Evolutionary conservation across 805 yeast genomes (phyloP).

Genomic region (Pichia pseudocactophila): DNA sequence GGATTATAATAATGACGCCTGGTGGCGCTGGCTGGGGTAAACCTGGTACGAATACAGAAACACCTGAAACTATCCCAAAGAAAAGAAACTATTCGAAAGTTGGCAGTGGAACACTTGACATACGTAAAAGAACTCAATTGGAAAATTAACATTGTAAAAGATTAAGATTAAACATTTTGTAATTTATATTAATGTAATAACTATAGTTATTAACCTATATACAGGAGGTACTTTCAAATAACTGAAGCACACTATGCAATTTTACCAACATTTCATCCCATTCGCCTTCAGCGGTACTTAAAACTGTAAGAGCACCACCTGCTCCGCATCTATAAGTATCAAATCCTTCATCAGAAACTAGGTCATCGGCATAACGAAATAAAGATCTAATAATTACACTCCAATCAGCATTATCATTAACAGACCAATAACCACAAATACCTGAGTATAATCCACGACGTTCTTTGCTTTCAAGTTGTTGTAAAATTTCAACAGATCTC

Average conservation of each 20-base stretch:
- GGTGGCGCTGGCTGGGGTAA: conserved; percentile 82
- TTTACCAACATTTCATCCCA: conserved; percentile 88
- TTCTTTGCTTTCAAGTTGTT: conserved; percentile 42
- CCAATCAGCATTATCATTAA: conserved; percentile 87
- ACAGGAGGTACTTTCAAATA: conserved; percentile 32
- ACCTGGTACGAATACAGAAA: conserved; percentile 6
- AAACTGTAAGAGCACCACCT: conserved; percentile 93
- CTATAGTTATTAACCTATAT: background rate
- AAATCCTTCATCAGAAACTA: conserved; percentile 11
- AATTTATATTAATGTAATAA: no score
- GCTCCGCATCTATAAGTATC: conserved; percentile 83
- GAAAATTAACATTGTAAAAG: no score
- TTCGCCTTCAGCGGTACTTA: conserved; percentile 76
- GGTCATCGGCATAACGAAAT: conserved; percentile 52
- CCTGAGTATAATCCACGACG: conserved; percentile 90
- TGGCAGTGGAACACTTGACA: conserved; percentile 27
- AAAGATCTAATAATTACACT: conserved; percentile 87
- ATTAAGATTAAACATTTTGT: no score
- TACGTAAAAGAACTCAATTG: conserved; percentile 25
- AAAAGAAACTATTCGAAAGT: conserved; percentile 12
- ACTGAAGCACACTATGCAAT: conserved; percentile 69
- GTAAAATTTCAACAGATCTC: conserved; percentile 78
- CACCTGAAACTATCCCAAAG: background rate
- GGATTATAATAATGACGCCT: conserved; percentile 61
- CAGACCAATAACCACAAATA: conserved; percentile 90